phyloP scores from a whole-genome alignment of 148 eudicot species.

The Pharnaceum exiguum region DNA sequence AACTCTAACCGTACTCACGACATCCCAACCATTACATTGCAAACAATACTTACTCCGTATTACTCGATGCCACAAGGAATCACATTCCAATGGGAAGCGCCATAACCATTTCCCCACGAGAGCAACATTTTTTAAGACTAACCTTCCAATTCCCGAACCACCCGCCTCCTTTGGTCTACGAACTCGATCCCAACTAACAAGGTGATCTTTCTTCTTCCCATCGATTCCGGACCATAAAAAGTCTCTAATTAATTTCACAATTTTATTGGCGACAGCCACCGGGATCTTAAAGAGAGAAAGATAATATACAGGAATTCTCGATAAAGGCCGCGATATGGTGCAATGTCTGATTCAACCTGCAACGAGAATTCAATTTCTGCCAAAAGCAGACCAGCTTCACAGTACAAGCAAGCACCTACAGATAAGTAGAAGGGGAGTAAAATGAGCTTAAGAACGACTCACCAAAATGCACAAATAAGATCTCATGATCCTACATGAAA shows the following conservation, averaged over 20 bases:
- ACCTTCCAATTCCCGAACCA: too few species aligned
- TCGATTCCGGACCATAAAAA: background rate
- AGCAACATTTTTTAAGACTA: background rate
- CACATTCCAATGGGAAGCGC: background rate
- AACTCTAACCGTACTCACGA: background rate
- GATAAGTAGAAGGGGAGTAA: too few species aligned
- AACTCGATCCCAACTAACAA: background rate
- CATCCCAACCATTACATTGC: background rate
- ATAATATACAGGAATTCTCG: too few species aligned
- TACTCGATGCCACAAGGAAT: background rate
- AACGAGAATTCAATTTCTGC: conserved; percentile 97
- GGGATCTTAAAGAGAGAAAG: background rate
- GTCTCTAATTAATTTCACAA: background rate
- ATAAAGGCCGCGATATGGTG: conserved; percentile 99
- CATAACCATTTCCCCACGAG: background rate
- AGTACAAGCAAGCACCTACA: conserved; percentile 1
- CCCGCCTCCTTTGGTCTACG: background rate
- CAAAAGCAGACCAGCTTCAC: conserved; percentile 98
- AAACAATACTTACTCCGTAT: too few species aligned
- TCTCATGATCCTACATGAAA: background rate
- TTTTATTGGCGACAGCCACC: background rate
- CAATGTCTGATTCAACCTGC: conserved; percentile 99
- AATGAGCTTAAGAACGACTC: background rate
- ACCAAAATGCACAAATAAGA: background rate
- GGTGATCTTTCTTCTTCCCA: background rate